Evolutionary conservation across 106 monocot species (phyloP).

Genomic region (Dendrobium nobile): DNA sequence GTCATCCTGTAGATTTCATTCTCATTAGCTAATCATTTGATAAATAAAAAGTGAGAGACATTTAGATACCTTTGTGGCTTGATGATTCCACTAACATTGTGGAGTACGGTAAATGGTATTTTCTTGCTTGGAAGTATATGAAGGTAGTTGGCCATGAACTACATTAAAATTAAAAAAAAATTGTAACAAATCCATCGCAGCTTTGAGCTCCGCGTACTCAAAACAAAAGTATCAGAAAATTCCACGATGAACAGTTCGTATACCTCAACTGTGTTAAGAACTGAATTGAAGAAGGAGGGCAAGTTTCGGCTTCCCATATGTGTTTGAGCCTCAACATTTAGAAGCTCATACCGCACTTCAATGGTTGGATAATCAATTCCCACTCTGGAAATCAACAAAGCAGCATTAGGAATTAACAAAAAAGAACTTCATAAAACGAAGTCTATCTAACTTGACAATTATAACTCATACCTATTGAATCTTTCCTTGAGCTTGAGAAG

Average conservation of each 20-base stretch:
- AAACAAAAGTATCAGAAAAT: too few species aligned
- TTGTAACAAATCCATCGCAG: too few species aligned
- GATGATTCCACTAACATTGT: slow-evolving; percentile 38
- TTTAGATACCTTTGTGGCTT: slow-evolving; percentile 11
- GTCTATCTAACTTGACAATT: too few species aligned
- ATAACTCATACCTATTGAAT: background rate
- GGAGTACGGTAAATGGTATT: slow-evolving; percentile 29
- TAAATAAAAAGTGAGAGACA: too few species aligned
- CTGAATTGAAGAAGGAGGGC: slow-evolving; percentile 7
- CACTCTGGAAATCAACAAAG: too few species aligned
- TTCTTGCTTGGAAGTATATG: slow-evolving; percentile 31
- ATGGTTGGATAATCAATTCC: too few species aligned
- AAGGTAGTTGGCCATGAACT: slow-evolving; percentile 18
- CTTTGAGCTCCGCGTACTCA: too few species aligned
- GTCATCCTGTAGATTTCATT: slow-evolving; percentile 8
- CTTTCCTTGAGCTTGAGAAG: slow-evolving; percentile 26
- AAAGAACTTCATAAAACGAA: too few species aligned
- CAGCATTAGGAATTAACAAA: too few species aligned
- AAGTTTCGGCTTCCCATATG: slow-evolving; percentile 7
- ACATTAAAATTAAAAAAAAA: background rate
- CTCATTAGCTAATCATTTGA: too few species aligned
- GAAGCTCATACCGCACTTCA: background rate
- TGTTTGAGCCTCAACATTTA: slow-evolving; percentile 9
- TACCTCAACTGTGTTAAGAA: slow-evolving; percentile 9
- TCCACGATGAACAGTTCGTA: too few species aligned